Base-by-base conservation (phyloP, 768 basidiomycete genomes). In the Dioszegia crocea region DNA sequence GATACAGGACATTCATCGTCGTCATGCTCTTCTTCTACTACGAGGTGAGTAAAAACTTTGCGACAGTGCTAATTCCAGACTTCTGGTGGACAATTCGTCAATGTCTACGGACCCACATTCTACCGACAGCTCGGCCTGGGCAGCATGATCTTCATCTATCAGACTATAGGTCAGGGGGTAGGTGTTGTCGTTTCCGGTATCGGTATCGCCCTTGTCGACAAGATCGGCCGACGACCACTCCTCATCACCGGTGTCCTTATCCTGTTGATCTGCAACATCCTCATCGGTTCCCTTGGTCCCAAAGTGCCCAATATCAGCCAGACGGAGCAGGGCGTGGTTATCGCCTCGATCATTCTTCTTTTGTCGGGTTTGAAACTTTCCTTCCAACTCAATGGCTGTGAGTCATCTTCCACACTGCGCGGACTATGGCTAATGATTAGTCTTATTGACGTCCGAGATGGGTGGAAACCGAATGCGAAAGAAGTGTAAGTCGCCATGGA, bases 311-410 rank as follows among this genome's bases (percentile, higher is more conserved):
- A 51, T 23, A 30, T 48, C 29, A 39, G 46, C 10, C 24, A 19
- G 36, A 27, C 49, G 30, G 59, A 55, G 21, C 45, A 56, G 26
- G 52, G 58, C 10, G 54, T 52, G 9, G 59, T 63, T 14, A 58
- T 66, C 26, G 65, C 65, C 4, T 41, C 44, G 24, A 60, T 66
- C 56, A 54, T 66, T 31, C 46, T 66, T 21, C 47, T 63, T 36
- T 40, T 61, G 19, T 64, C 29, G 17, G 60, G 57, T 11, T 47
- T 56, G 17, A 63, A 64, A 43, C 39, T 67, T 16, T 60, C 65
- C 12, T 63, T 47, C 33, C 60, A 60, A 14, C 55, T 54, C 9
- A 44, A 52, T 27, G 63, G 49, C 23, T 62, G 50, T 59, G 23
- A 43, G 53, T 57, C 14, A 11, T 33, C 16, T 30, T 12, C 24